Evolutionary conservation across 1,139 yeast species (phyloP).

Genomic region (Yamadazyma dendronema): DNA sequence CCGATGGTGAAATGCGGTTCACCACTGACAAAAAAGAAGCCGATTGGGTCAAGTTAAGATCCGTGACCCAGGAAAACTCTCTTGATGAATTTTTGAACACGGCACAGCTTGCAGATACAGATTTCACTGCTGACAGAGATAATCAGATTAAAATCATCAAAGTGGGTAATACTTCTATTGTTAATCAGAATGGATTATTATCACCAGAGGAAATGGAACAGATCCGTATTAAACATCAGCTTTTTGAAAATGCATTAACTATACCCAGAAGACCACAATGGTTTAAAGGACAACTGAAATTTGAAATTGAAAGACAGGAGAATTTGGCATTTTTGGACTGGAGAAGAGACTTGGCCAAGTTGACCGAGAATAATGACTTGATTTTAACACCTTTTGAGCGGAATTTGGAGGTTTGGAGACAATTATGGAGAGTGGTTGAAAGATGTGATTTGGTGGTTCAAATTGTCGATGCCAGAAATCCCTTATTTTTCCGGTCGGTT

Average conservation of each 20-base stretch:
- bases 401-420: constrained; percentile 97
- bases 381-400: constrained; percentile 95
- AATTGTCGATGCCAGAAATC: constrained; percentile 97
- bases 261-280: constrained; percentile 94
- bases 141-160: constrained; percentile 83
- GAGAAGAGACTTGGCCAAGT: constrained; percentile 84
- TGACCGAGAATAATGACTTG: constrained; percentile 81
- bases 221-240: constrained; percentile 64
- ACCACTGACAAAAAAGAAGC: constrained; percentile 83
- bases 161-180: constrained; percentile 59
- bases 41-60: constrained; percentile 83
- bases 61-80: constrained; percentile 93
- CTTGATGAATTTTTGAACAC: constrained; percentile 92
- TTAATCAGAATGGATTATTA: constrained; percentile 49
- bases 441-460: constrained; percentile 93
- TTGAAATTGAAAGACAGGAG: constrained; percentile 83
- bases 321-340: constrained; percentile 88
- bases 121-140: constrained; percentile 87
- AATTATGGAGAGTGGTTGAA: constrained; percentile 97
- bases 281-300: constrained; percentile 68
- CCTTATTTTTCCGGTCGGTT: constrained; percentile 81
- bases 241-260: constrained; percentile 77
- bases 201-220: constrained; percentile 66
- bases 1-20: constrained; percentile 84
- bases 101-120: constrained; percentile 94